Percentiles rank a stretch among this genome's conserved stretches.
Evolutionary conservation across 2,329 filamentous ascomycete genomes (phyloP).

Genomic region (Hypomyces rosellus): DNA sequence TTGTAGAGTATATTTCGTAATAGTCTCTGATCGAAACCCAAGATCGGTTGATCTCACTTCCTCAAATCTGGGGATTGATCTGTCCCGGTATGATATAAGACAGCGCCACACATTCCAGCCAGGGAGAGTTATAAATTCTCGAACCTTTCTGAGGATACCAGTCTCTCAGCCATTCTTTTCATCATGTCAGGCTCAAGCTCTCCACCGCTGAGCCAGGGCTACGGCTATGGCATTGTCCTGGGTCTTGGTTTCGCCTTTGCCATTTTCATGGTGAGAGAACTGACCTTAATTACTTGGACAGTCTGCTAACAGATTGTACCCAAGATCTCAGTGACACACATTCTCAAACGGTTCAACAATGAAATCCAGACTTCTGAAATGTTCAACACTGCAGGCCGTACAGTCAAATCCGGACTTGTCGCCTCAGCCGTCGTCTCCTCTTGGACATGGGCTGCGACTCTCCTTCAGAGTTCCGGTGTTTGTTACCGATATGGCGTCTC

Average conservation of each 20-base stretch:
- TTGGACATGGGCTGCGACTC: constrained; percentile 88
- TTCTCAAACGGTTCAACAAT: constrained; percentile 53
- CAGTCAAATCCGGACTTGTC: constrained; percentile 82
- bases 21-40: too few relatives aligned
- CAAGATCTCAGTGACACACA: constrained; percentile 60
- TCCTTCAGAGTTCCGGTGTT: constrained; percentile 73
- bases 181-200: constrained; percentile 5
- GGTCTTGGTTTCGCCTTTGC: constrained; percentile 70
- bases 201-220: constrained; percentile 49
- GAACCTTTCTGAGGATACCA: too few relatives aligned
- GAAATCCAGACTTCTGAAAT: constrained; percentile 88
- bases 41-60: too few relatives aligned
- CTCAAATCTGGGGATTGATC: too few relatives aligned
- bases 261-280: constrained; percentile 51
- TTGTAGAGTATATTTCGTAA: too few relatives aligned
- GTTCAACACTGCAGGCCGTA: constrained; percentile 83
- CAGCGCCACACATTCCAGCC: too few relatives aligned
- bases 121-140: too few relatives aligned
- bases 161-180: neutral
- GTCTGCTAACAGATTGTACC: neutral
- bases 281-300: neutral
- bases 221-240: constrained; percentile 72
- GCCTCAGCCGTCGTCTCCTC: constrained; percentile 85
- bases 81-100: too few relatives aligned
- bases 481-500: constrained; percentile 72